Evolutionary conservation across 371 early-diverging fungal genomes (phyloP).

Genomic region (Gilbertella persicaria): DNA sequence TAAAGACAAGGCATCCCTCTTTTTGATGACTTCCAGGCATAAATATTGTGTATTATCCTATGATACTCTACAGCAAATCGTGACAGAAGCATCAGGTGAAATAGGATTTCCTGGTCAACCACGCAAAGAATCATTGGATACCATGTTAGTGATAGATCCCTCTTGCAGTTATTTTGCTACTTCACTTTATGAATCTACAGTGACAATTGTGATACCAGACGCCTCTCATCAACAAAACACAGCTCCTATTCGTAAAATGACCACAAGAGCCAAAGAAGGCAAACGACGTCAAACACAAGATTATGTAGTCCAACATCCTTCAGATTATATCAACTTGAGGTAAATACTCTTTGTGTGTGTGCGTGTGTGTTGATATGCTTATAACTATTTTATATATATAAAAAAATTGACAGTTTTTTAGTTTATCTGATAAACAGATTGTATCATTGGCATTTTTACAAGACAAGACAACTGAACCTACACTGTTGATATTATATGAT

Average conservation of each 20-base stretch:
- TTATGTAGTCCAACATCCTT: conserved; percentile 12
- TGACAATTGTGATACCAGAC: conserved; percentile 28
- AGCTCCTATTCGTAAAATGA: conserved; percentile 15
- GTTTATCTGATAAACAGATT: conserved; percentile 74
- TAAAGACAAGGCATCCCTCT: conserved; percentile 57
- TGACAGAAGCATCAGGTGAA: conserved; percentile 70
- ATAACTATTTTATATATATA: conserved; percentile 24
- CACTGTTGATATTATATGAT: conserved; percentile 76
- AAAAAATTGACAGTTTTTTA: conserved; percentile 41
- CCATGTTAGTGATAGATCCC: conserved; percentile 59
- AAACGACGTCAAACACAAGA: conserved; percentile 25
- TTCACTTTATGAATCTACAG: conserved; percentile 34
- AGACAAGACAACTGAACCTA: conserved; percentile 44
- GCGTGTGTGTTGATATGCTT: not conserved
- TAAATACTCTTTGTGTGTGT: conserved; percentile 14
- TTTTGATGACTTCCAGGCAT: conserved; percentile 60
- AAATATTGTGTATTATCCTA: conserved; percentile 66
- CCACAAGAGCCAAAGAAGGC: conserved; percentile 17
- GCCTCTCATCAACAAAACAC: conserved; percentile 2
- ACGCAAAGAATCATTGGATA: conserved; percentile 33
- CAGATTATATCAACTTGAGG: conserved; percentile 44
- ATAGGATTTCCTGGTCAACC: conserved; percentile 58
- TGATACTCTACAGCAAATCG: conserved; percentile 47
- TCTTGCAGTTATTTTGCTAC: conserved; percentile 45
- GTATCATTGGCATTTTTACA: conserved; percentile 70